Percentiles rank a stretch among this genome's conserved stretches.
These are phyloP conservation scores for Aspergillus pseudoterreus DNA, from an alignment of 2,329 filamentous ascomycete species.

Conservation along the genomic window DNA sequence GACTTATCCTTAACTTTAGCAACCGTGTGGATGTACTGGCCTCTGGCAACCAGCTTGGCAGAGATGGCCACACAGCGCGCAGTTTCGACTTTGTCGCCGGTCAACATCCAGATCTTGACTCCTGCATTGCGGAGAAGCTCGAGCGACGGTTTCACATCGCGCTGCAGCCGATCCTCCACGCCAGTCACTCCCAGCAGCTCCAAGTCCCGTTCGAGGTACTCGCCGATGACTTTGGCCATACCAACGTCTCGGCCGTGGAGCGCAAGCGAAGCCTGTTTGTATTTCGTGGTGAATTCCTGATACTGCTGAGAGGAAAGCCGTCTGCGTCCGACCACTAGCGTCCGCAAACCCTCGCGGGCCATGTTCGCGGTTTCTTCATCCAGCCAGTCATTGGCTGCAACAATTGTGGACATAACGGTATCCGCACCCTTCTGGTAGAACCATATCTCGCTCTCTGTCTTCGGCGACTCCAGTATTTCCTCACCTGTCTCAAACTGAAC, in stretches of 20 bases:
- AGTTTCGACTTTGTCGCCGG: conserved; percentile 97
- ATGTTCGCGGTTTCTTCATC: conserved; percentile 99
- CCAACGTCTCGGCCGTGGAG: conserved; percentile 75
- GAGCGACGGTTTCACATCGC: conserved; percentile 90
- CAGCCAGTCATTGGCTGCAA: conserved; percentile 95
- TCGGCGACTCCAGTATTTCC: conserved; percentile 46
- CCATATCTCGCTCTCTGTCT: conserved; percentile 77
- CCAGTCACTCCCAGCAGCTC: conserved; percentile 96
- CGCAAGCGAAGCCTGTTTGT: conserved; percentile 75
- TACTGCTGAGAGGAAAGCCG: conserved; percentile 76
- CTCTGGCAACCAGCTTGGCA: conserved; percentile 86
- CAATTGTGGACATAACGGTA: conserved; percentile 95
- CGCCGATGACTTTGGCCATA: conserved; percentile 75
- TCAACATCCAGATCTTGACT: conserved; percentile 99
- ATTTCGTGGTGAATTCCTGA: conserved; percentile 68
- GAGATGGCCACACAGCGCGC: conserved; percentile 93
- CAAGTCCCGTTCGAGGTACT: conserved; percentile 80
- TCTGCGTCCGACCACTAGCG: conserved; percentile 91
- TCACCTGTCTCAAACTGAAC: conserved; percentile 72
- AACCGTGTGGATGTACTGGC: conserved; percentile 94
- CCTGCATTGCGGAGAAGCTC: conserved; percentile 94
- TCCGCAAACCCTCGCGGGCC: conserved; percentile 92
- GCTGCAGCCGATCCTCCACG: conserved; percentile 94
- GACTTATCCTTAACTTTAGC: conserved; percentile 79
- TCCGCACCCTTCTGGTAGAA: conserved; percentile 99